These are phyloP conservation scores for Nicotiana attenuata DNA, from an alignment of 257 asterid genomes.

Conservation along the genomic window DNA sequence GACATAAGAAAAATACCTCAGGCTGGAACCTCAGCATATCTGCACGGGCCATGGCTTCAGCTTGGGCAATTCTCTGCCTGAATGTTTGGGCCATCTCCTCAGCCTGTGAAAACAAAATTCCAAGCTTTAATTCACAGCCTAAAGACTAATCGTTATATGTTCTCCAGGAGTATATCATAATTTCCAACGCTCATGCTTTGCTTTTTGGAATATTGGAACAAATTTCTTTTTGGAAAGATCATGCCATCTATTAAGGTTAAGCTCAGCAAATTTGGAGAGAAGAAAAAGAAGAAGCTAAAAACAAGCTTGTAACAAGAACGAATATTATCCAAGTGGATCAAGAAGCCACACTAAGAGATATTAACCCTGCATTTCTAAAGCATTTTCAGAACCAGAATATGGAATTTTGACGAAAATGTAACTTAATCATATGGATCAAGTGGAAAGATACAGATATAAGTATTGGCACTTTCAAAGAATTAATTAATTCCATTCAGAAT, in stretches of 20 bases:
- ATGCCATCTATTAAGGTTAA: neutral
- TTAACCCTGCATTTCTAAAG: neutral
- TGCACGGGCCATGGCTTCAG: constrained; percentile 99
- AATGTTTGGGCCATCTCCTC: constrained; percentile 99
- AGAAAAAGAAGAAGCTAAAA: neutral
- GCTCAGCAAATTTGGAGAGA: neutral
- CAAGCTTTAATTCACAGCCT: neutral
- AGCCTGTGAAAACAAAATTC: constrained; percentile 46
- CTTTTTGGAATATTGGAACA: neutral
- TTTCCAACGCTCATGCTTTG: neutral
- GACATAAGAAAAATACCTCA: constrained; percentile 44
- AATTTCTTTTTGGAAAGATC: neutral
- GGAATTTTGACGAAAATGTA: neutral
- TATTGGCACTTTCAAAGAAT: neutral
- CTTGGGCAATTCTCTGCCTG: constrained; percentile 99
- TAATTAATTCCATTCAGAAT: neutral
- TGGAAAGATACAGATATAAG: neutral
- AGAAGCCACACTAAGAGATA: neutral
- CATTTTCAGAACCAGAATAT: neutral
- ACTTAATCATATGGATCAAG: neutral
- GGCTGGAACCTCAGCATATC: constrained; percentile 98
- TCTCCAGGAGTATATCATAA: neutral
- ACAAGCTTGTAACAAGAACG: too few relatives aligned
- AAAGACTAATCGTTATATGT: neutral
- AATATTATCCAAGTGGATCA: neutral